phyloP scores from a whole-genome alignment of 192 early-diverging fungal genomes.

The Rhizophagus prolifer region DNA sequence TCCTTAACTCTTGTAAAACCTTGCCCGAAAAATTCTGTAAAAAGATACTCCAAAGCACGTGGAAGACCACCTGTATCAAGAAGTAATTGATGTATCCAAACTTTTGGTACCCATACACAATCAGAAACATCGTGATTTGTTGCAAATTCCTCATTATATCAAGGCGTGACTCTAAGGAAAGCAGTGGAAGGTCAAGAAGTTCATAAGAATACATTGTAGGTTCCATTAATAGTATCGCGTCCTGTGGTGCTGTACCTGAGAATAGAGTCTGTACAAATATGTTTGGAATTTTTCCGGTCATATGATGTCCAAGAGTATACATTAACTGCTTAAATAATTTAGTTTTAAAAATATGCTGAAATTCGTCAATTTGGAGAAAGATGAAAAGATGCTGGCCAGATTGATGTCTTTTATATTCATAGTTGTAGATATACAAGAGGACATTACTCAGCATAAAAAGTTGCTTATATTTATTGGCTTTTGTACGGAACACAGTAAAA shows the following conservation, averaged over 20 bases:
- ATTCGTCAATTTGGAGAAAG: too few species aligned
- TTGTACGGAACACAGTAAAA: neutral
- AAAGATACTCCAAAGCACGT: too few species aligned
- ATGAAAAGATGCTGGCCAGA: neutral
- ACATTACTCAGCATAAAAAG: too few species aligned
- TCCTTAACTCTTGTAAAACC: neutral
- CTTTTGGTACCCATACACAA: neutral
- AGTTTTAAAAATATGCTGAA: conserved; percentile 6
- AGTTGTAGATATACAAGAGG: too few species aligned
- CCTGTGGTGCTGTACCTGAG: conserved; percentile 5
- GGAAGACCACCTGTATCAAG: too few species aligned
- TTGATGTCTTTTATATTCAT: neutral
- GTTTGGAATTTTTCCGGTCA: neutral
- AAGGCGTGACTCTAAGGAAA: neutral
- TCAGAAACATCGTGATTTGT: neutral
- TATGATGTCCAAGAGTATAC: neutral
- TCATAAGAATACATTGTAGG: conserved; percentile 15
- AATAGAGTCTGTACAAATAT: conserved; percentile 6
- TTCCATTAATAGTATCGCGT: neutral
- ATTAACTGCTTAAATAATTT: conserved; percentile 1
- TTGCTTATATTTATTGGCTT: too few species aligned
- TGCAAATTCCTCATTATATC: conserved; percentile 13
- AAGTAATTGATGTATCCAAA: too few species aligned
- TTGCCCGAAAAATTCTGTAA: too few species aligned
- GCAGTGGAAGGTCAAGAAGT: neutral